Conservation (phyloP, 768 basidiomycete species). For the Asterophora parasitica region DNA sequence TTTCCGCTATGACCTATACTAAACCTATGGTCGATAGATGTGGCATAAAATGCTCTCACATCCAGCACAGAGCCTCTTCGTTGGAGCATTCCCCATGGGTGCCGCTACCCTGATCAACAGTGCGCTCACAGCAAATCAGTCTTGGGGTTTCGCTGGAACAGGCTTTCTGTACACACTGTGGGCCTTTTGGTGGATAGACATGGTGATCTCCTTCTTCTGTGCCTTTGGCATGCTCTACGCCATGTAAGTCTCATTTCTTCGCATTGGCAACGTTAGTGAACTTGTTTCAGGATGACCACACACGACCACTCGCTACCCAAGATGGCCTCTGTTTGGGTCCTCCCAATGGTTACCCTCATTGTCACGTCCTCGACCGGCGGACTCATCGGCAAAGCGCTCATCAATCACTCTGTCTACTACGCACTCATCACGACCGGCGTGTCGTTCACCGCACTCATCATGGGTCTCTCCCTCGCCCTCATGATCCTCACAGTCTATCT, state of each 20-base stretch:
- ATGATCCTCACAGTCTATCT: slow-evolving; percentile 54
- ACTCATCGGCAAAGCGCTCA: slow-evolving; percentile 40
- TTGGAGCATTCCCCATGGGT: slow-evolving; percentile 56
- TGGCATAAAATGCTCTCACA: slow-evolving; percentile 45
- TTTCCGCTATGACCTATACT: background rate
- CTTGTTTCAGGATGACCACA: slow-evolving; percentile 39
- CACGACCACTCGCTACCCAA: slow-evolving; percentile 44
- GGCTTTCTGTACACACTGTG: slow-evolving; percentile 52
- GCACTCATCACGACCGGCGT: slow-evolving; percentile 46
- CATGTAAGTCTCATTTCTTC: slow-evolving; percentile 13
- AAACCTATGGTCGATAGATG: slow-evolving; percentile 5
- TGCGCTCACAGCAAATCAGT: slow-evolving; percentile 40
- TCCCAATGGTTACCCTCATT: slow-evolving; percentile 57
- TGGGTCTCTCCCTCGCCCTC: slow-evolving; percentile 43
- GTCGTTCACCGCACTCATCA: slow-evolving; percentile 26
- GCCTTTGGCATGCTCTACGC: slow-evolving; percentile 18
- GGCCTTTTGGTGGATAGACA: slow-evolving; percentile 68
- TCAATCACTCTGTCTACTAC: slow-evolving; percentile 26
- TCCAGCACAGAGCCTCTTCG: slow-evolving; percentile 39
- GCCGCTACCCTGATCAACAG: slow-evolving; percentile 53
- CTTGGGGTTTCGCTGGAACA: slow-evolving; percentile 45
- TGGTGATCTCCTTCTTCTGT: slow-evolving; percentile 40
- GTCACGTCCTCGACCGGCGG: slow-evolving; percentile 58
- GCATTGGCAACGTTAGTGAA: background rate
- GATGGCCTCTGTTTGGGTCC: slow-evolving; percentile 54